These are phyloP conservation scores for Zoysia japonica DNA, from an alignment of 176 grass and related monocot genomes.

Conservation along the genomic window DNA sequence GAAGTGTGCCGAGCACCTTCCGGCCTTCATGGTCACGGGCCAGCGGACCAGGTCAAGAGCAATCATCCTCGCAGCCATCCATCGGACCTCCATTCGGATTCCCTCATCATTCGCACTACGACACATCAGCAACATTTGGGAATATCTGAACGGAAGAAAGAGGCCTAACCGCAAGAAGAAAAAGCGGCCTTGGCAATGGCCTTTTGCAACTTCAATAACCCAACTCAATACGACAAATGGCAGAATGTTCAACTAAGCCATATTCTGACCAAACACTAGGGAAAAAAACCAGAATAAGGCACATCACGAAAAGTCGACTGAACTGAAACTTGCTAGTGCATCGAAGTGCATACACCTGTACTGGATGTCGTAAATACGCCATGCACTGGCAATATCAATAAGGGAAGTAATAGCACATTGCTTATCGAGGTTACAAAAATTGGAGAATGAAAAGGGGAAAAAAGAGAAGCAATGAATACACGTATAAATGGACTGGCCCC, in stretches of 20 bases:
- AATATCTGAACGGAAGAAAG: background rate
- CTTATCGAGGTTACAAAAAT: background rate
- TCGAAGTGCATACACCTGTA: no score
- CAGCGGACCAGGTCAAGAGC: no score
- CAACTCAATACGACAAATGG: background rate
- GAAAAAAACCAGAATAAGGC: background rate
- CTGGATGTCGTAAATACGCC: no score
- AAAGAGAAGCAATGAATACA: slow-evolving; percentile 11
- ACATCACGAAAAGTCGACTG: background rate
- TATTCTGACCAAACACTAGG: background rate
- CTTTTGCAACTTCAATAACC: background rate
- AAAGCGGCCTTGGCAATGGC: background rate
- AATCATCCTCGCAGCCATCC: background rate
- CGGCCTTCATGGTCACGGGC: no score
- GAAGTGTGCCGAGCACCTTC: no score
- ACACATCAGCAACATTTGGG: background rate
- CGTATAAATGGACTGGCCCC: slow-evolving; percentile 18
- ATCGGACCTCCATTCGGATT: background rate
- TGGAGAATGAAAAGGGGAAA: slow-evolving; percentile 18
- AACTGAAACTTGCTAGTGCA: no score
- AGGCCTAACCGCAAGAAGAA: background rate
- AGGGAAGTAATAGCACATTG: no score
- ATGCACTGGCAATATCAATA: no score
- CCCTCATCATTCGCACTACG: background rate
- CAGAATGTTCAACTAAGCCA: background rate